Conservation (phyloP, 1,284 basidiomycete species). For the Melampsora abietis-canadensis region DNA sequence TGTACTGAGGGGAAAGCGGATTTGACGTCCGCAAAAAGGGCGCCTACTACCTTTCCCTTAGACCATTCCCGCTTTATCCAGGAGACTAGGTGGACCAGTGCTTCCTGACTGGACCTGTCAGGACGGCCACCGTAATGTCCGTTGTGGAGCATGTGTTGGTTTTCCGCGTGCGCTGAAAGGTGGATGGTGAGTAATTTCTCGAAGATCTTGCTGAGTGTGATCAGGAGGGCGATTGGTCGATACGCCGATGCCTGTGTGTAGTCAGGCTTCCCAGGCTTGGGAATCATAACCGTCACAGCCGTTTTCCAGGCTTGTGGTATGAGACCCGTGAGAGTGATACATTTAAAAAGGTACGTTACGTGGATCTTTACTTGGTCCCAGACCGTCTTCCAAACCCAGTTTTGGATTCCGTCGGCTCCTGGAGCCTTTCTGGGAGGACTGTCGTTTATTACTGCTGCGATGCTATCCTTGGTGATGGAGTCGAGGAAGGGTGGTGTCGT, state of each 20-base stretch:
- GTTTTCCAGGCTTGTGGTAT: conserved; percentile 12
- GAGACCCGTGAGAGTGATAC: neutral
- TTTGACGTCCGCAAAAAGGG: conserved; percentile 5
- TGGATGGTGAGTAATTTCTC: conserved; percentile 1
- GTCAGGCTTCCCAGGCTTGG: conserved; percentile 7
- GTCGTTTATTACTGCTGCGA: neutral
- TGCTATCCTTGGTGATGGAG: neutral
- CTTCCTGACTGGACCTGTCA: neutral
- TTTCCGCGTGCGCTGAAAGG: neutral
- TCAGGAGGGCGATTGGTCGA: conserved; percentile 5
- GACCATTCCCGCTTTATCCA: neutral
- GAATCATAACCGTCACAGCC: conserved; percentile 19
- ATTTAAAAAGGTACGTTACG: neutral
- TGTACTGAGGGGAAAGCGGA: neutral
- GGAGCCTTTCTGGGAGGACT: neutral
- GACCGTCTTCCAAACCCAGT: neutral
- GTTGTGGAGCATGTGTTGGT: neutral
- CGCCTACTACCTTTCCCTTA: conserved; percentile 4
- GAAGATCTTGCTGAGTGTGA: conserved; percentile 11
- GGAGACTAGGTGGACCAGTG: neutral
- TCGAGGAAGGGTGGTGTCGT: neutral
- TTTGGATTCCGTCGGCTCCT: conserved; percentile 9
- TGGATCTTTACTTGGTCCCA: neutral
- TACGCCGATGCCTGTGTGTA: conserved; percentile 11
- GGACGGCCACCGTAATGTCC: neutral